These are phyloP conservation scores for Nelumbo lutea DNA, from an alignment of 164 flowering plant species.

Conservation along the genomic window DNA sequence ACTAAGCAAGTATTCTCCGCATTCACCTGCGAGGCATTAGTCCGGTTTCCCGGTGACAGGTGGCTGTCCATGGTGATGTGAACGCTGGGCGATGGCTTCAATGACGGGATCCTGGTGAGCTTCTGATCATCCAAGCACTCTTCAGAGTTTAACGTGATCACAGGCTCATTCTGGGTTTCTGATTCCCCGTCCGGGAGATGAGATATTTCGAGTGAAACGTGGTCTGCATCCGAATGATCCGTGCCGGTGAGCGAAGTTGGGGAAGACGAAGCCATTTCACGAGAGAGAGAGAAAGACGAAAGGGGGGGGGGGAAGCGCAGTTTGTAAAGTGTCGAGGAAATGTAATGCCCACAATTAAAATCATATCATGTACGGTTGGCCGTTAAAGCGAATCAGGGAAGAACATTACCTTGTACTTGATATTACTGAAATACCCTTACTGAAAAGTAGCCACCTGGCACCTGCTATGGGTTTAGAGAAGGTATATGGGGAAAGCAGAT, in stretches of 20 bases:
- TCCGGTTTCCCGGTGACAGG: conserved; percentile 5
- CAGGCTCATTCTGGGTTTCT: conserved; percentile 14
- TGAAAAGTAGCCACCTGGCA: too few relatives aligned
- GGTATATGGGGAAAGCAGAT: too few relatives aligned
- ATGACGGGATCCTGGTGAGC: neutral
- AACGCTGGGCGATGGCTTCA: conserved; percentile 25
- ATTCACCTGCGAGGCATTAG: conserved; percentile 6
- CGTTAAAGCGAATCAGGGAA: neutral
- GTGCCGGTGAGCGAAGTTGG: neutral
- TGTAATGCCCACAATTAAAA: neutral
- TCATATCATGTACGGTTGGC: neutral
- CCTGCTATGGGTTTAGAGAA: too few relatives aligned
- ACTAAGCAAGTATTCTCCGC: conserved; percentile 13
- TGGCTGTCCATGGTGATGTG: conserved; percentile 9
- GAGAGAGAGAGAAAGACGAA: neutral
- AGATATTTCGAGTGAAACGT: neutral
- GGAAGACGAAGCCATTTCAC: neutral
- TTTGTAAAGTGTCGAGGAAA: too few relatives aligned
- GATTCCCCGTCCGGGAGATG: neutral
- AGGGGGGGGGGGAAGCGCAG: neutral
- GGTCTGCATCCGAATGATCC: neutral
- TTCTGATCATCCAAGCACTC: neutral
- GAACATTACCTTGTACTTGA: neutral
- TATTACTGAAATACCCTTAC: neutral
- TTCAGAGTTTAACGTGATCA: conserved; percentile 8